These are phyloP conservation scores for Citrullus amarus DNA, from an alignment of 306 rosid species.

Conservation along the genomic window DNA sequence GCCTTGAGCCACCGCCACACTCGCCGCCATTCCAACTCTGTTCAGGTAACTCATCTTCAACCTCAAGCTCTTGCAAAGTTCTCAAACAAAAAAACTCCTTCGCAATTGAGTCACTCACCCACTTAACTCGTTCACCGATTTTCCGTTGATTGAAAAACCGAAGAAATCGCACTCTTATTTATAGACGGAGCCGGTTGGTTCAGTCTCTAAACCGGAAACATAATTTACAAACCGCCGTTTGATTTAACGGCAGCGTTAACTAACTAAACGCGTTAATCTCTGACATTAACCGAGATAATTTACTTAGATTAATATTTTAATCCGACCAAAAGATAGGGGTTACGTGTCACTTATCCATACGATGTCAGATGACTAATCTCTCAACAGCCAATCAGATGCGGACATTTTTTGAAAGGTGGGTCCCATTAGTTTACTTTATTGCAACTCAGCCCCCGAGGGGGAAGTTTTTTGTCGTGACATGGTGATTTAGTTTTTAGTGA, in stretches of 20 bases:
- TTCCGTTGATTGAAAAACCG: neutral
- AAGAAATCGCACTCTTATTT: neutral
- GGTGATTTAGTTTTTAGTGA: neutral
- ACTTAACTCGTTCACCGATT: neutral
- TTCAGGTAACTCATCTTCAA: conserved; percentile 37
- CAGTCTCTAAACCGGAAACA: neutral
- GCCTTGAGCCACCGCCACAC: conserved; percentile 60
- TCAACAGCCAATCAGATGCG: neutral
- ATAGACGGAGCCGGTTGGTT: neutral
- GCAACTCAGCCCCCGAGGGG: neutral
- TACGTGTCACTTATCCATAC: conserved; percentile 6
- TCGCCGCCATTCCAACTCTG: conserved; percentile 63
- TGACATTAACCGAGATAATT: neutral
- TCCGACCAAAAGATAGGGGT: neutral
- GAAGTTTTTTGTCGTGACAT: neutral
- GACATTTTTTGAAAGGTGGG: neutral
- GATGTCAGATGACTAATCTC: neutral
- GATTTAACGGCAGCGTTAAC: neutral
- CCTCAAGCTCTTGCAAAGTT: neutral
- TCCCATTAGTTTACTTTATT: neutral
- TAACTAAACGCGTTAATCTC: neutral
- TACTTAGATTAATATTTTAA: neutral
- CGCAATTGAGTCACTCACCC: neutral
- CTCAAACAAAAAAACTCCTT: neutral
- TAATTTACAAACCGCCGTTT: neutral